phyloP scores from a whole-genome alignment of 768 basidiomycete species.

The Exsudoporus frostii region DNA sequence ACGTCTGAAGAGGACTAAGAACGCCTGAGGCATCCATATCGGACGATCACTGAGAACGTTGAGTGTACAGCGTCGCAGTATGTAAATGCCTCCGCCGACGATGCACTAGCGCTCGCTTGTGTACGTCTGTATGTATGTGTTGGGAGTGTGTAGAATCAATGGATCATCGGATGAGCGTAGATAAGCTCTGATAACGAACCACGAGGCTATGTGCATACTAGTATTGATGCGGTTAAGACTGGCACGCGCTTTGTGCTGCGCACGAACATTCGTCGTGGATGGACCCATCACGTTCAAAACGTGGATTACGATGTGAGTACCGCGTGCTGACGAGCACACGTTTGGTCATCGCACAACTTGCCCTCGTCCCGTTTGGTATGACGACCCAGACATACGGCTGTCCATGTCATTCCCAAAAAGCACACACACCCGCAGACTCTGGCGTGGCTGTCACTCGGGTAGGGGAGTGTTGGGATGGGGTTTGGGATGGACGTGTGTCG shows the following conservation, averaged over 20 bases:
- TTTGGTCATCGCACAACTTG: neutral
- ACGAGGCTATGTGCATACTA: conserved; percentile 7
- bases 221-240: neutral
- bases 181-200: conserved; percentile 20
- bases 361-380: neutral
- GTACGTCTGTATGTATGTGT: neutral
- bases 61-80: too few relatives aligned
- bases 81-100: neutral
- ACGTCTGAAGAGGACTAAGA: neutral
- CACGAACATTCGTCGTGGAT: neutral
- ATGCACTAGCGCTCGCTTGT: neutral
- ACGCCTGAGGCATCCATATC: conserved; percentile 7
- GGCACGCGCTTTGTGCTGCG: neutral
- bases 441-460: neutral
- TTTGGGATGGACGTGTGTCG: neutral
- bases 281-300: neutral
- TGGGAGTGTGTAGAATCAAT: neutral
- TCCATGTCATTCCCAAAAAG: neutral
- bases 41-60: conserved; percentile 7
- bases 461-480: neutral
- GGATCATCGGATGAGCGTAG: neutral
- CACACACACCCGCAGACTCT: neutral
- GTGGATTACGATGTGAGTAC: conserved; percentile 6
- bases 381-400: neutral
- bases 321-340: conserved; percentile 5